Evolutionary conservation across 192 early-diverging fungal species (phyloP).

Genomic region (Chytriomyces confervae): DNA sequence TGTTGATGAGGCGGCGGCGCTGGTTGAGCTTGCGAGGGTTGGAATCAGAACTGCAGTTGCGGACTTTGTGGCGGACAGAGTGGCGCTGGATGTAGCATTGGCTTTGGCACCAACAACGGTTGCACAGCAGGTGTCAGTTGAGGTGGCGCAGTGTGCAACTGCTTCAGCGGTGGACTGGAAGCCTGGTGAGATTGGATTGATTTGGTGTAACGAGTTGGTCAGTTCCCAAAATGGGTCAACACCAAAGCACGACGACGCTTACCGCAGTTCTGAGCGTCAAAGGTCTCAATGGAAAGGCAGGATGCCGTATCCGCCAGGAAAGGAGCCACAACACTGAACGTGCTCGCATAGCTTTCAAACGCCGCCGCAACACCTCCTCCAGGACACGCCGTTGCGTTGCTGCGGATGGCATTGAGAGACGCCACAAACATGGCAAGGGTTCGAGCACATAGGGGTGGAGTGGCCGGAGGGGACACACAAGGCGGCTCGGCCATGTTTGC

Average conservation of each 20-base stretch:
- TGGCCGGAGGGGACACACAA: background rate
- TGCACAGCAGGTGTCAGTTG: background rate
- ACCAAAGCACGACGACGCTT: background rate
- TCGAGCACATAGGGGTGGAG: background rate
- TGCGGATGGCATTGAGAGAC: background rate
- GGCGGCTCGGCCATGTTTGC: background rate
- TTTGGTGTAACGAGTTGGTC: background rate
- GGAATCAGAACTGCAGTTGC: background rate
- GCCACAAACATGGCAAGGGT: constrained; percentile 2
- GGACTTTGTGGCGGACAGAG: background rate
- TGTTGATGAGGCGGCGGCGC: background rate
- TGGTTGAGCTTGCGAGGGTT: background rate
- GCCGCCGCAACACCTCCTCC: background rate
- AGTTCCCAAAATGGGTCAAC: no score
- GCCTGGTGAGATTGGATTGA: background rate
- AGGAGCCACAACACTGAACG: background rate
- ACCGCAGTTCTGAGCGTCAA: background rate
- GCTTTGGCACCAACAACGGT: background rate
- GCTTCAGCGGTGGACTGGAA: constrained; percentile 6
- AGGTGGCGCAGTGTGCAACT: background rate
- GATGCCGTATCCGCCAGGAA: background rate
- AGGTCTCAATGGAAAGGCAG: background rate
- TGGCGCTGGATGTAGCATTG: background rate
- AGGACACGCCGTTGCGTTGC: background rate
- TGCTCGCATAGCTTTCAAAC: background rate